Percentiles rank a stretch among this genome's conserved stretches.
Conservation (phyloP, 2,329 filamentous ascomycete genomes). For the Celoporthe dispersa region DNA sequence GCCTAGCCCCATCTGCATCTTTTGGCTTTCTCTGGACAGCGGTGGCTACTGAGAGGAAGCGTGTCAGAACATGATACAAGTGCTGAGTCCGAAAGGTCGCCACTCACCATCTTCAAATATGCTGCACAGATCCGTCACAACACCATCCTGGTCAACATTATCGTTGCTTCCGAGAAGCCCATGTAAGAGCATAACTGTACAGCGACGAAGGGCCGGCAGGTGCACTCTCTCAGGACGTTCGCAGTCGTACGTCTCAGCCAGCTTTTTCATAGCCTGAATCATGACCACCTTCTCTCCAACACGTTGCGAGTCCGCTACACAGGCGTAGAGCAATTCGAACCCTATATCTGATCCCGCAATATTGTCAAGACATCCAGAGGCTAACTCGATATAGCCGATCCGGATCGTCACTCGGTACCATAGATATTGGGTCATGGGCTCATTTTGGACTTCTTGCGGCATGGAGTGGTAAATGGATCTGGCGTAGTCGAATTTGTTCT, state of each 20-base stretch:
- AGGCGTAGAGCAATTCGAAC: slow-evolving; percentile 73
- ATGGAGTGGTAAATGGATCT: slow-evolving; percentile 62
- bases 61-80: slow-evolving; percentile 7
- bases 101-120: slow-evolving; percentile 50
- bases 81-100: neutral
- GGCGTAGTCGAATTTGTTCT: slow-evolving; percentile 58
- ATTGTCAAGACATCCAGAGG: slow-evolving; percentile 65
- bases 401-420: slow-evolving; percentile 75
- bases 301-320: slow-evolving; percentile 75
- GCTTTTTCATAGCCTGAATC: slow-evolving; percentile 60
- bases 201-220: slow-evolving; percentile 67
- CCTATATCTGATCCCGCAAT: slow-evolving; percentile 62
- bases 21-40: slow-evolving; percentile 45
- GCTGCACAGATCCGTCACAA: slow-evolving; percentile 57
- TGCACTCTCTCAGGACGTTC: slow-evolving; percentile 54
- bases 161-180: slow-evolving; percentile 44
- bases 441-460: slow-evolving; percentile 59
- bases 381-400: slow-evolving; percentile 59
- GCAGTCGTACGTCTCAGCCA: slow-evolving; percentile 61
- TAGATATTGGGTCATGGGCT: slow-evolving; percentile 71
- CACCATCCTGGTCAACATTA: slow-evolving; percentile 28
- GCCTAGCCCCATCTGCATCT: slow-evolving; percentile 46
- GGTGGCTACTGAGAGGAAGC: slow-evolving; percentile 43
- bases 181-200: slow-evolving; percentile 56
- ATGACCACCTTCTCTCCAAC: slow-evolving; percentile 65